Conservation (phyloP, 1,284 basidiomycete species). For the Vanrija sp. region DNA sequence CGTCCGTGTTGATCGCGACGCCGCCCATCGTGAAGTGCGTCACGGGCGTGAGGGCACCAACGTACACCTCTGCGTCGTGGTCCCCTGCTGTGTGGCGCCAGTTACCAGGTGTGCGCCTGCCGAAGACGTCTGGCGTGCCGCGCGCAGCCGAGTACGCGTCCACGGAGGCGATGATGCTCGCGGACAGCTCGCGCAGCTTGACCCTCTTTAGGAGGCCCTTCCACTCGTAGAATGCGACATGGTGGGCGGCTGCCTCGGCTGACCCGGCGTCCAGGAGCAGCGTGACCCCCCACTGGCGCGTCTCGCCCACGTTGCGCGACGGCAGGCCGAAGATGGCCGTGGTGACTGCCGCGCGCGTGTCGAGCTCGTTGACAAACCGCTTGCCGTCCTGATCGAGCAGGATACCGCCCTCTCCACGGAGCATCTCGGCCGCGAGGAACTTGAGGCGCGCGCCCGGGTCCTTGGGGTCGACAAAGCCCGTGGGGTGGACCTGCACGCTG, state of each 20-base stretch:
- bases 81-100: slow-evolving; percentile 7
- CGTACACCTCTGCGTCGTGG: slow-evolving; percentile 5
- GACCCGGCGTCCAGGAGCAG: slow-evolving; percentile 14
- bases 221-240: slow-evolving; percentile 14
- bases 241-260: slow-evolving; percentile 1
- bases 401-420: slow-evolving; percentile 12
- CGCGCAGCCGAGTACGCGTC: slow-evolving; percentile 5
- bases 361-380: slow-evolving; percentile 10
- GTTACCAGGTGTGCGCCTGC: slow-evolving; percentile 1
- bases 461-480: slow-evolving; percentile 8
- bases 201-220: slow-evolving; percentile 10
- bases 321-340: background rate
- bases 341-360: background rate
- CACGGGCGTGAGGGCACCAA: slow-evolving; percentile 11
- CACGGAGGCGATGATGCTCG: background rate
- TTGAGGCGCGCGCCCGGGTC: background rate
- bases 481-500: slow-evolving; percentile 14
- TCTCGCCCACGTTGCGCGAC: background rate
- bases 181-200: slow-evolving; percentile 1
- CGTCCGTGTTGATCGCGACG: slow-evolving; percentile 2
- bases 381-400: slow-evolving; percentile 1
- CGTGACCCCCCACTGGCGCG: slow-evolving; percentile 7
- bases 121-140: slow-evolving; percentile 3
- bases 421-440: slow-evolving; percentile 12
- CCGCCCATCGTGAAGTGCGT: slow-evolving; percentile 18